Evolutionary conservation across 805 yeast genomes (phyloP), one percentile per base, ranked within the genome.

Genomic region (Hanseniaspora vineae): DNA sequence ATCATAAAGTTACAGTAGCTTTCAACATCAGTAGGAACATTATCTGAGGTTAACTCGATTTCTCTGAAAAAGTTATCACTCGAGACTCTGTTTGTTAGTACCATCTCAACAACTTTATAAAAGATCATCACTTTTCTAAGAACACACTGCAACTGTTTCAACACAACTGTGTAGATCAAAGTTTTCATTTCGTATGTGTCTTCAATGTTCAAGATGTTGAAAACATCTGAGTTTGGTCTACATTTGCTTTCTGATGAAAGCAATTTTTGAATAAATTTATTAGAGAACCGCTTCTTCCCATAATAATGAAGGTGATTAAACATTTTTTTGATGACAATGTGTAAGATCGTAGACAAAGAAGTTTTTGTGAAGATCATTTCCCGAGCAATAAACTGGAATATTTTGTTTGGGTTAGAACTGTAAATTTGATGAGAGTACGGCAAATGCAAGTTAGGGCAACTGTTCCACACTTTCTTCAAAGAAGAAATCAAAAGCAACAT

Each of bases 61-160:
- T 31, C 39, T 19, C 59, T 54, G 6, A 65, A 46, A 8, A 57
- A 35, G 3, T 61, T 52, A 18, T 53, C 47, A 2, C 57, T 58
- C 1, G 56, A 56, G 6, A 57, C 62, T 18, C 55, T 47, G 14
- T 58, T 54, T 33, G 58, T 56, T 32, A 65, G 50, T 8, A 62
- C 50, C 8, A 55, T 52, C 42, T 60, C 59, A 42, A 69, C 51
- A n/a, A 58, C 59, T 42, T 55, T 58, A 19, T 65, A 44, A 50
- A 68, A 62, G 6, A 62, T 59, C 44, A 60, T 42, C 45, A 60
- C 64, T 42, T 65, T 59, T 45, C 65, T 55, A 39, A 60, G 44
- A 1, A 60, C 55, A 2, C 61, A 64, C 15, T 58, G 49, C 14
- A 60, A 35, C 39, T 55, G 56, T 40, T 49, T 57, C 39, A 58